Base-by-base conservation (phyloP, 2,329 filamentous ascomycete species). In the Sclerotinia borealis region DNA sequence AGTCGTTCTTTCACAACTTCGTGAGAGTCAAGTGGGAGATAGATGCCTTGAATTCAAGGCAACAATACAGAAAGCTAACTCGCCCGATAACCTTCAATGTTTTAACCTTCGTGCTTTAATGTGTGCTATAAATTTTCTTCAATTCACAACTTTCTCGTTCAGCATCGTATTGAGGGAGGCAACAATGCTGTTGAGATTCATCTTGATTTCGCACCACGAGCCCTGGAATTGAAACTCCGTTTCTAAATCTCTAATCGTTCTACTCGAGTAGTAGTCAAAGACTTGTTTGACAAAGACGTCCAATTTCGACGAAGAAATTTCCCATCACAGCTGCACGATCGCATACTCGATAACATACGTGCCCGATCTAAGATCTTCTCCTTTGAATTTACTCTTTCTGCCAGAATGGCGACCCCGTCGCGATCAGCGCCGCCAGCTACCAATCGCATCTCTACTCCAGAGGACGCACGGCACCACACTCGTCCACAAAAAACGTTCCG, bases 401-500 rank as follows among this genome's bases (percentile, higher is more conserved):
- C 41, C 13, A 58, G 9, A 27, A 65, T 65, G 64, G 61, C 64
- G 25, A 63, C 64, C 15, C 49, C 64, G n/a, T 61, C 63, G 37
- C 58, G 48, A 61, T 49, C 59, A 45, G 39, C 43, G 10, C 39
- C 43, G 59, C 51, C 65, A 37, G 22, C 71, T 70, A 68, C 68
- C 66, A 49, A 70, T 68, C 59, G 64, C 67, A 49, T 59, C 43
- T 49, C 65, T 67, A 25, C 61, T 61, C 41, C 41, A 48, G 49
- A 72, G 66, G 59, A 70, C 66, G 54, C 67, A 63, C 36, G 64
- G 55, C 63, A 70, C 66, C 63, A 68, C 56, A 49, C 55, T 43
- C 54, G 54, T n/a, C 27, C 61, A 15, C 61, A 63, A 48, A 59
- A 34, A 22, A 34, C 43, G 3, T 99, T 96, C 75, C 81, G 82